These are phyloP conservation scores for Oxalis stricta DNA, from an alignment of 441 rosid species.

Conservation along the genomic window DNA sequence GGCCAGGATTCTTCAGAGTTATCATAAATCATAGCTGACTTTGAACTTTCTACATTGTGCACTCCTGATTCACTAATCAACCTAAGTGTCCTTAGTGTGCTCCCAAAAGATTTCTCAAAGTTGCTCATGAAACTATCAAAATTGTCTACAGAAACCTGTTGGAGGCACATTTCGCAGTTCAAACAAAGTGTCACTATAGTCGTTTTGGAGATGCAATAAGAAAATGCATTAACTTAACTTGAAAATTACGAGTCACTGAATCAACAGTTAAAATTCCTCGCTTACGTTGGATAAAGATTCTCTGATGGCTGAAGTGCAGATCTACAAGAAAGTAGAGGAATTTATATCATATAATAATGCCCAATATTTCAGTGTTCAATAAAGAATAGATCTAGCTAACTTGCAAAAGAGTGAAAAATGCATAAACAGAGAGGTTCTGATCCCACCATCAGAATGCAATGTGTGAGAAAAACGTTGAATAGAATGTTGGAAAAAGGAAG, in stretches of 20 bases:
- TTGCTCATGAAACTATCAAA: slow-evolving; percentile 44
- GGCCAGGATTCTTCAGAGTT: slow-evolving; percentile 12
- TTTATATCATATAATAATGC: not conserved
- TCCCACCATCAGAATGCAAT: not conserved
- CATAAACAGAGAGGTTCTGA: no score
- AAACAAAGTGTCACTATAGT: slow-evolving; percentile 11
- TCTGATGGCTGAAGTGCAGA: slow-evolving; percentile 70
- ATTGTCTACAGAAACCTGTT: slow-evolving; percentile 71
- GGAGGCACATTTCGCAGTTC: slow-evolving; percentile 9
- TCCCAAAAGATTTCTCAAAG: slow-evolving; percentile 76
- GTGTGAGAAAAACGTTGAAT: not conserved
- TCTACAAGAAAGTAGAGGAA: slow-evolving; percentile 31
- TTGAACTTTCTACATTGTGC: slow-evolving; percentile 15
- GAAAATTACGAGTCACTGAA: slow-evolving; percentile 22
- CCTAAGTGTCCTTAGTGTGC: slow-evolving; percentile 71
- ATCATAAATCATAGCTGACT: slow-evolving; percentile 8
- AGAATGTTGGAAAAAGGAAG: not conserved
- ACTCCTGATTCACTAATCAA: slow-evolving; percentile 38
- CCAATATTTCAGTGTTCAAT: not conserved
- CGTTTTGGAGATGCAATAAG: slow-evolving; percentile 4
- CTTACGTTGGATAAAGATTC: slow-evolving; percentile 94
- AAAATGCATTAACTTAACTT: slow-evolving; percentile 20
- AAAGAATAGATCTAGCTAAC: not conserved
- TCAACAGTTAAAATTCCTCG: slow-evolving; percentile 22
- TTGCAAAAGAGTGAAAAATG: not conserved